Evolutionary conservation across 75 land plant species (phyloP).

Genomic region (Azolla pinnata): DNA sequence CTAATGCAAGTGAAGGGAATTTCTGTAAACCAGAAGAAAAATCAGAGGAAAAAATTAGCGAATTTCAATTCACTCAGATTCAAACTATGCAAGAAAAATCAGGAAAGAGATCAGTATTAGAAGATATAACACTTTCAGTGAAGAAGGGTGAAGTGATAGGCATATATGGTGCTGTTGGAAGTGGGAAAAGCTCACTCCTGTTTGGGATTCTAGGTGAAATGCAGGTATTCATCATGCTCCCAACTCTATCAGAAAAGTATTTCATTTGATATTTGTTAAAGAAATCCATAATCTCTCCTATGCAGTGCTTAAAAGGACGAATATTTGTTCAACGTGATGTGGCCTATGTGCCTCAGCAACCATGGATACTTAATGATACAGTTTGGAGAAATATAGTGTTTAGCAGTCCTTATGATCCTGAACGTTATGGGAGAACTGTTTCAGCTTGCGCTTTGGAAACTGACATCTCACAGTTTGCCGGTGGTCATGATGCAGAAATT

Average conservation of each 20-base stretch:
- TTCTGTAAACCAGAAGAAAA: too few relatives aligned
- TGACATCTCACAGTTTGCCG: conserved; percentile 17
- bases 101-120: too few relatives aligned
- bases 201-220: conserved; percentile 29
- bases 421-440: conserved; percentile 15
- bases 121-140: conserved; percentile 14
- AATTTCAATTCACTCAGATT: too few relatives aligned
- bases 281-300: background rate
- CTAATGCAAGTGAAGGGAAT: too few relatives aligned
- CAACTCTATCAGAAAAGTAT: background rate
- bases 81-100: too few relatives aligned
- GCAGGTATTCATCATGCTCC: conserved; percentile 10
- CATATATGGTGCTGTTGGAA: conserved; percentile 23
- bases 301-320: background rate
- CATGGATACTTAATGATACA: conserved; percentile 35
- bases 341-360: conserved; percentile 28
- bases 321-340: conserved; percentile 8
- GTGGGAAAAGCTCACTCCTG: conserved; percentile 32
- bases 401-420: conserved; percentile 12
- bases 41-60: too few relatives aligned
- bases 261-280: background rate
- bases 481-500: conserved; percentile 26
- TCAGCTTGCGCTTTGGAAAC: conserved; percentile 23
- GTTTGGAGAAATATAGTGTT: conserved; percentile 22
- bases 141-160: conserved; percentile 20